Conservation (phyloP, 768 basidiomycete genomes). For the Termitomyces sp. region DNA sequence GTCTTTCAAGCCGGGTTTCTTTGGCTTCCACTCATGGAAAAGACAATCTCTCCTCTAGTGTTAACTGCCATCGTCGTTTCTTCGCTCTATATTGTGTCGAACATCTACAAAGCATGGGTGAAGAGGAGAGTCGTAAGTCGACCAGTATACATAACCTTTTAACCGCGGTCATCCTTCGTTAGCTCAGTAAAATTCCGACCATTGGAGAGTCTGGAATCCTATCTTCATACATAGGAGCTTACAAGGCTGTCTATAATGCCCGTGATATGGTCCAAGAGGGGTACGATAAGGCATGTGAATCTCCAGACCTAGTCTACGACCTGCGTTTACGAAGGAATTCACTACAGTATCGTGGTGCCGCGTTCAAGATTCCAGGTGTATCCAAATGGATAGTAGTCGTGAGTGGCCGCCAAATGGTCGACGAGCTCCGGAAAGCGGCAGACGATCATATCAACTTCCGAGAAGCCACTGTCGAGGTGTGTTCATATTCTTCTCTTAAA, state of each 20-base stretch:
- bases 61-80: not conserved
- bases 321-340: not conserved
- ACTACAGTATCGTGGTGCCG: slow-evolving; percentile 11
- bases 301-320: not conserved
- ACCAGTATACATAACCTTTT: not conserved
- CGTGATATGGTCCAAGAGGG: slow-evolving; percentile 24
- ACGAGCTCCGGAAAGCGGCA: slow-evolving; percentile 2
- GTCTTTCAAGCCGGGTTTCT: not conserved
- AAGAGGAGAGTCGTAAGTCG: not conserved
- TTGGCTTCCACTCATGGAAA: slow-evolving; percentile 1
- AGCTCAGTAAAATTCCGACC: slow-evolving; percentile 23
- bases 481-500: not conserved
- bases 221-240: slow-evolving; percentile 24
- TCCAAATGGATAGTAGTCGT: slow-evolving; percentile 41
- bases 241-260: slow-evolving; percentile 18
- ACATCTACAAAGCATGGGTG: slow-evolving; percentile 2
- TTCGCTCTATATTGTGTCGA: slow-evolving; percentile 1
- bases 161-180: not conserved
- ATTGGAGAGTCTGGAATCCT: slow-evolving; percentile 25
- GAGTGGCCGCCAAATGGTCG: slow-evolving; percentile 24
- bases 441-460: slow-evolving; percentile 24
- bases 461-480: slow-evolving; percentile 23
- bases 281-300: slow-evolving; percentile 19
- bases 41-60: not conserved
- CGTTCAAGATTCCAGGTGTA: slow-evolving; percentile 36